phyloP scores from a whole-genome alignment of 2,329 filamentous ascomycete species.

The Curvularia verruculosa region DNA sequence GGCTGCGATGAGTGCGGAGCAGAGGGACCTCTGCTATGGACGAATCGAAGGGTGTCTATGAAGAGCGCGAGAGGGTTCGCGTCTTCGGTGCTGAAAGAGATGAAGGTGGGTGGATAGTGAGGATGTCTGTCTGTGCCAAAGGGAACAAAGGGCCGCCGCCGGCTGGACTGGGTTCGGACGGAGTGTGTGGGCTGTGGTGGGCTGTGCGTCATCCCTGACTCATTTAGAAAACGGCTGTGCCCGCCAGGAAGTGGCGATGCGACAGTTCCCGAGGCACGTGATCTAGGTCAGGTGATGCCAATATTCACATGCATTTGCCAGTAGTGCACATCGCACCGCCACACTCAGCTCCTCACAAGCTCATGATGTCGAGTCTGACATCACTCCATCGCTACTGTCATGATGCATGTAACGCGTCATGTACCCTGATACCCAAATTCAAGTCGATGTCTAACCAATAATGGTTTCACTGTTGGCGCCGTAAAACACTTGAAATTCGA shows the following conservation, averaged over 20 bases:
- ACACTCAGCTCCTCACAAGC: neutral
- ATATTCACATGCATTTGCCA: too few species aligned
- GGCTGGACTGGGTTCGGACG: slow-evolving; percentile 12
- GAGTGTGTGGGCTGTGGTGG: neutral
- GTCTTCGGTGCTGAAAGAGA: slow-evolving; percentile 17
- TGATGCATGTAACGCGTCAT: neutral
- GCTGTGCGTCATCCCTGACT: slow-evolving; percentile 20
- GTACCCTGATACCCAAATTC: neutral
- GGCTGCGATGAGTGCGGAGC: slow-evolving; percentile 19
- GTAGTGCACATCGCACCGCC: neutral
- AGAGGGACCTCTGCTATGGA: slow-evolving; percentile 22
- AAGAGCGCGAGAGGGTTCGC: slow-evolving; percentile 11
- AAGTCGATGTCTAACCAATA: neutral
- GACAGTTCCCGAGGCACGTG: neutral
- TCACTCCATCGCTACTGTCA: neutral
- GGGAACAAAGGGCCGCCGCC: slow-evolving; percentile 8
- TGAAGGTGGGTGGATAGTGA: neutral
- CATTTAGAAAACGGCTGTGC: slow-evolving; percentile 16
- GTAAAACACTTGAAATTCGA: neutral
- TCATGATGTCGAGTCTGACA: neutral
- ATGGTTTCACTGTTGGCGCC: neutral
- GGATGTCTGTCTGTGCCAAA: slow-evolving; percentile 12
- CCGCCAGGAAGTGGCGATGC: slow-evolving; percentile 8
- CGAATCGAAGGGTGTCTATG: slow-evolving; percentile 13
- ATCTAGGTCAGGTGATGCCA: neutral